Evolutionary conservation across 2,329 filamentous ascomycete species (phyloP).

Genomic region (Colletotrichum sp.): DNA sequence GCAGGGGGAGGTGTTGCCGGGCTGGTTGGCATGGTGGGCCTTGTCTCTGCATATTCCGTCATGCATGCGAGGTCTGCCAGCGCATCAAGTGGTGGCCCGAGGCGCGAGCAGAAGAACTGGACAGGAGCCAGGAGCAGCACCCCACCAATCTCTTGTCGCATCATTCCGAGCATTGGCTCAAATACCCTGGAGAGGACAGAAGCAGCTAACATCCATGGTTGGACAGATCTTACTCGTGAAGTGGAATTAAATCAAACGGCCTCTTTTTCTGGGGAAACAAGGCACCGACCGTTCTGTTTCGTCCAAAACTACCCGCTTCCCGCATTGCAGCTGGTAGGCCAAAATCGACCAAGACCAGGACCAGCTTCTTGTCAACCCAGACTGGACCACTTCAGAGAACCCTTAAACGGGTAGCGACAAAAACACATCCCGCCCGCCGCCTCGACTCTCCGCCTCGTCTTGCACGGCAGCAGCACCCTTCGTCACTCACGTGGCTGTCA

Average conservation of each 20-base stretch:
- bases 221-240: conserved; percentile 38
- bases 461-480: conserved; percentile 4
- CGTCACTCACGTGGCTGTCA: conserved; percentile 50
- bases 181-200: conserved; percentile 32
- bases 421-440: not conserved
- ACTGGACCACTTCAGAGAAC: not conserved
- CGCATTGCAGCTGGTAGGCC: conserved; percentile 30
- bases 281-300: conserved; percentile 34
- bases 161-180: conserved; percentile 40
- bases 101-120: conserved; percentile 39
- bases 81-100: conserved; percentile 54
- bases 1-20: conserved; percentile 32
- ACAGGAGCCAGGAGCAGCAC: not conserved
- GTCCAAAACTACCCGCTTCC: conserved; percentile 34
- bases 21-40: conserved; percentile 50
- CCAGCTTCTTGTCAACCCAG: not conserved
- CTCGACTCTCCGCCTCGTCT: conserved; percentile 1
- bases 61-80: conserved; percentile 56
- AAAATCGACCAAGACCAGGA: not conserved
- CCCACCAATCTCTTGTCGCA: conserved; percentile 36
- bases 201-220: conserved; percentile 46
- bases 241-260: conserved; percentile 31
- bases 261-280: conserved; percentile 33
- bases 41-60: conserved; percentile 61
- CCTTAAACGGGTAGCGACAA: conserved; percentile 1